Percentiles rank a stretch among this genome's conserved stretches.
These are phyloP conservation scores for Lumnitzera littorea DNA, from an alignment of 345 rosid genomes.

Conservation along the genomic window DNA sequence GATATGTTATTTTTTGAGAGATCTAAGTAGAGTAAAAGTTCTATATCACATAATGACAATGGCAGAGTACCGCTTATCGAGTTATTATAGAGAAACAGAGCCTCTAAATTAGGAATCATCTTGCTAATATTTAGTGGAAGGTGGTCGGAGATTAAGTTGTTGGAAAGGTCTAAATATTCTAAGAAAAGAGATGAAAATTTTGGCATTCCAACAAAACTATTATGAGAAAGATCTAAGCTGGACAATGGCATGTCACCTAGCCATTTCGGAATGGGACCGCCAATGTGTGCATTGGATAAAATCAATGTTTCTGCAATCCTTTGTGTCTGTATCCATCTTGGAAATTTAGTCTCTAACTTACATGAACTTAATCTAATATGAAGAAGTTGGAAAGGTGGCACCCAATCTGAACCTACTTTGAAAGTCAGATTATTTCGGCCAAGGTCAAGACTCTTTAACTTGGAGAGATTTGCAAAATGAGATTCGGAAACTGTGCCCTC, in stretches of 20 bases:
- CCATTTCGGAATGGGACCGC: not conserved
- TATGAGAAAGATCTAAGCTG: fast-evolving
- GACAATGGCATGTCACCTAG: not conserved
- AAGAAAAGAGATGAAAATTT: not conserved
- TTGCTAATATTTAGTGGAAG: no score
- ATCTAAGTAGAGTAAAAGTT: not conserved
- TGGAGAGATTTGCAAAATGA: slow-evolving; percentile 6
- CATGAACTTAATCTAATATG: fast-evolving
- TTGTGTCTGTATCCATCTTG: slow-evolving; percentile 1
- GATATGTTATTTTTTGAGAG: slow-evolving; percentile 1
- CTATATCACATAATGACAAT: slow-evolving; percentile 1
- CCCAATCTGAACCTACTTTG: not conserved
- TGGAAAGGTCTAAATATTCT: not conserved
- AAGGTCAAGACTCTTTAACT: not conserved
- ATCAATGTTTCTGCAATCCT: fast-evolving
- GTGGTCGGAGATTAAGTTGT: not conserved
- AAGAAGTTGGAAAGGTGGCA: fast-evolving
- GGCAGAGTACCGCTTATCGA: not conserved
- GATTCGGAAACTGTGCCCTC: slow-evolving; percentile 1
- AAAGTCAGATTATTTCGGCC: not conserved
- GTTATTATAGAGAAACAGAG: not conserved
- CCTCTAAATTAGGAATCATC: not conserved
- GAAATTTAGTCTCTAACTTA: not conserved
- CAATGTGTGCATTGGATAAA: not conserved
- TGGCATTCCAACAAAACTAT: not conserved